These are phyloP conservation scores for Blumeriella jaapii DNA, from an alignment of 2,329 filamentous ascomycete species.

Conservation along the genomic window DNA sequence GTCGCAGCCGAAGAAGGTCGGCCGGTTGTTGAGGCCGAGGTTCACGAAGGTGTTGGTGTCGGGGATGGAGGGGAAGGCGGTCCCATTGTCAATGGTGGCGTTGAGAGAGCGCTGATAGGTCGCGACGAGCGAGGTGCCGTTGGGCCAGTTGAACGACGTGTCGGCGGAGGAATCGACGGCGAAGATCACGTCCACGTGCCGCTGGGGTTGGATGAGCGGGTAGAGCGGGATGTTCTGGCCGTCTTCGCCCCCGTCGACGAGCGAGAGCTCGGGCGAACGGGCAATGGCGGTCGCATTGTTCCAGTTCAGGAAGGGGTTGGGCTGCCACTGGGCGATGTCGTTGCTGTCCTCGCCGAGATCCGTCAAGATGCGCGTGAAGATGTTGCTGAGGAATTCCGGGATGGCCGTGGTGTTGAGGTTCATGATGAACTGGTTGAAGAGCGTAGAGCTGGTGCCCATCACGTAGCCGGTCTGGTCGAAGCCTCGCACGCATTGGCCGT, in stretches of 20 bases:
- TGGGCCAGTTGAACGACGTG: constrained; percentile 58
- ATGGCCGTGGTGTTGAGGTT: constrained; percentile 42
- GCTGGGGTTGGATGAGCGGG: constrained; percentile 62
- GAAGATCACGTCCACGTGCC: constrained; percentile 68
- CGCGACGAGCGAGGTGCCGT: constrained; percentile 62
- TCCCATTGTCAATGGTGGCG: constrained; percentile 49
- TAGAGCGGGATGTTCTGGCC: constrained; percentile 69
- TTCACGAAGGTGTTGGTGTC: constrained; percentile 71
- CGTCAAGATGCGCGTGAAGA: constrained; percentile 43
- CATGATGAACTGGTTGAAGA: constrained; percentile 73
- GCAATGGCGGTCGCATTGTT: constrained; percentile 49
- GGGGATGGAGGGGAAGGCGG: constrained; percentile 60
- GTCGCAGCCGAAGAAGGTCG: constrained; percentile 74
- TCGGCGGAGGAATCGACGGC: constrained; percentile 71
- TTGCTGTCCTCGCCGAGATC: constrained; percentile 46
- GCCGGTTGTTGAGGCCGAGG: constrained; percentile 58
- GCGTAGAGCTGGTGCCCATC: constrained; percentile 73
- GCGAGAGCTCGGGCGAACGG: constrained; percentile 42
- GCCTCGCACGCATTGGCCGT: constrained; percentile 57
- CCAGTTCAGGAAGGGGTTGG: constrained; percentile 66
- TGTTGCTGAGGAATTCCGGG: constrained; percentile 35
- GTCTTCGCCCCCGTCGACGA: constrained; percentile 73
- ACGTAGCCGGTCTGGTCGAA: constrained; percentile 76
- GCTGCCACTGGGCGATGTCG: constrained; percentile 63
- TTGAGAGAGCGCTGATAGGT: constrained; percentile 58